Evolutionary conservation across 2,329 filamentous ascomycete species (phyloP).

Genomic region (Corinectria fuckeliana): DNA sequence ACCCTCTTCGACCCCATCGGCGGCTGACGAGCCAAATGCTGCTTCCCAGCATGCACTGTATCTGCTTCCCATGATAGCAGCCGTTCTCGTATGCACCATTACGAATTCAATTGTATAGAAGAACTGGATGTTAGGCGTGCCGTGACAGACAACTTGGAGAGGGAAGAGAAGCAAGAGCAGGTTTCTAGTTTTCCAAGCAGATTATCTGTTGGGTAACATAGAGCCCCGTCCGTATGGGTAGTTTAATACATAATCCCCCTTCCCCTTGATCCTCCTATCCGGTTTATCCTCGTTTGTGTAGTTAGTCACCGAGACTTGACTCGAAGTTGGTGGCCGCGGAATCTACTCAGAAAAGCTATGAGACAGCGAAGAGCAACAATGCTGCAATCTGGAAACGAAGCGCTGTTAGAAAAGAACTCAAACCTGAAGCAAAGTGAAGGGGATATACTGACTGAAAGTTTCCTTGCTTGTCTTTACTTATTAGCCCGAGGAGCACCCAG

Average conservation of each 20-base stretch:
- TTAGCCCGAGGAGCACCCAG: not conserved
- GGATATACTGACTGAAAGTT: not conserved
- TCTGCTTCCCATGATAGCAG: conserved; percentile 4
- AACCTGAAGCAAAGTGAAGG: not conserved
- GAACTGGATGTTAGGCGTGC: not conserved
- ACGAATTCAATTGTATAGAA: not conserved
- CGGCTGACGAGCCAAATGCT: conserved; percentile 18
- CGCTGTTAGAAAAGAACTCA: not conserved
- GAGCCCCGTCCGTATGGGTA: not conserved
- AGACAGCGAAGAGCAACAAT: not conserved
- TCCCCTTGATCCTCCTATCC: not conserved
- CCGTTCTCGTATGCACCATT: conserved; percentile 15
- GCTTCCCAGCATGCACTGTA: conserved; percentile 20
- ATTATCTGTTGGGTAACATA: not conserved
- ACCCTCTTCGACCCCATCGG: not conserved
- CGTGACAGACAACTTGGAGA: not conserved
- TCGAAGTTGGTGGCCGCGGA: not conserved
- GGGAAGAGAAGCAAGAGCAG: not conserved
- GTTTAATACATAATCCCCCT: not conserved
- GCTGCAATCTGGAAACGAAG: not conserved
- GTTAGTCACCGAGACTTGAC: not conserved
- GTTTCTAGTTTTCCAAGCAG: not conserved
- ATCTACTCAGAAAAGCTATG: not conserved
- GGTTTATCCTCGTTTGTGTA: not conserved
- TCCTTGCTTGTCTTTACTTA: not conserved